phyloP scores from a whole-genome alignment of 2,329 filamentous ascomycete genomes.

The Corynespora cassiicola region DNA sequence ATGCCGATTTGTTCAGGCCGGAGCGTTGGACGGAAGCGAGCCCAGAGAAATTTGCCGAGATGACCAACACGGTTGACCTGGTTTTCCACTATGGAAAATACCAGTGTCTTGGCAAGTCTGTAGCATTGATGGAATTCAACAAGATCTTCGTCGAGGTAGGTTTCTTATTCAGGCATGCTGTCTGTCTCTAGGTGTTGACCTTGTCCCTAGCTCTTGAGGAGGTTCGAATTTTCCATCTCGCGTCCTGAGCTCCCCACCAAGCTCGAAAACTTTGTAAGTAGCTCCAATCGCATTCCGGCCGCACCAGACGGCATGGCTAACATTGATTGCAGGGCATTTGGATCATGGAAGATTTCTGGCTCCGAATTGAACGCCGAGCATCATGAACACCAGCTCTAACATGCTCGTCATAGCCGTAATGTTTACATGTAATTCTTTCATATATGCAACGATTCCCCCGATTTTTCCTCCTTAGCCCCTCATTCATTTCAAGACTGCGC shows the following conservation, averaged over 20 bases:
- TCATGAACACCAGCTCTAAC: no score
- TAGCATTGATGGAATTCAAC: constrained; percentile 27
- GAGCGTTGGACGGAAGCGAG: constrained; percentile 32
- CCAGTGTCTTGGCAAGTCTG: constrained; percentile 20
- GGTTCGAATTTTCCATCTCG: constrained; percentile 14
- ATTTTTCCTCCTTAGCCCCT: no score
- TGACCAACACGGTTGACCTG: constrained; percentile 52
- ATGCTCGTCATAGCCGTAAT: no score
- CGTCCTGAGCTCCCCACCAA: constrained; percentile 8
- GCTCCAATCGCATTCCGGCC: background rate
- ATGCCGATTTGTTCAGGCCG: constrained; percentile 58
- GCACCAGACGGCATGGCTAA: constrained; percentile 2
- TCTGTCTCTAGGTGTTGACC: no score
- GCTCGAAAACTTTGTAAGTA: constrained; percentile 13
- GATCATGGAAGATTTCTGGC: constrained; percentile 17
- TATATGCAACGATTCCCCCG: no score
- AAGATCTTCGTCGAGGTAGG: constrained; percentile 45
- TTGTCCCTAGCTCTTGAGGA: constrained; percentile 16
- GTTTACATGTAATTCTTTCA: no score
- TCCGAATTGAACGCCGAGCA: constrained; percentile 8
- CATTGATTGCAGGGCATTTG: constrained; percentile 13
- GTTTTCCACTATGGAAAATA: constrained; percentile 27
- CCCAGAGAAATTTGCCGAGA: constrained; percentile 58
- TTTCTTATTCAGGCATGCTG: no score
- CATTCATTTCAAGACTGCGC: no score